Percentiles rank a stretch among this genome's conserved stretches.
These are phyloP conservation scores for Achaetomiella virescens DNA, from an alignment of 495 filamentous ascomycete genomes.

Conservation along the genomic window DNA sequence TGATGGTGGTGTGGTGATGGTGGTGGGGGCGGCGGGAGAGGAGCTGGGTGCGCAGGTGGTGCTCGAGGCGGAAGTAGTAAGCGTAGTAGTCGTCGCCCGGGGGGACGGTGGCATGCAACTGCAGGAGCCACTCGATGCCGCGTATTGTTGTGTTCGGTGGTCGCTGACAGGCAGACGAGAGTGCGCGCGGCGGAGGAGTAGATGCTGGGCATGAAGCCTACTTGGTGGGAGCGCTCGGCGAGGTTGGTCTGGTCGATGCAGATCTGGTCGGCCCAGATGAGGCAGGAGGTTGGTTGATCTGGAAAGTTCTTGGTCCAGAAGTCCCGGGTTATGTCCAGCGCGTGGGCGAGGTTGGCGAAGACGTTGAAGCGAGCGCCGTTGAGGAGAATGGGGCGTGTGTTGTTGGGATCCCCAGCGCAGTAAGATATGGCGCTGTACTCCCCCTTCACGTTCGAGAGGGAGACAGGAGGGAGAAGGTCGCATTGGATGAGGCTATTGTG, in stretches of 20 bases:
- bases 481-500: background rate
- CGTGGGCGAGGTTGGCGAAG: conserved; percentile 20
- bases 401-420: no score
- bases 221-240: background rate
- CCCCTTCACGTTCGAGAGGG: no score
- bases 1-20: no score
- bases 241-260: background rate
- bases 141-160: background rate
- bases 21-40: background rate
- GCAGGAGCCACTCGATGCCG: conserved; percentile 2
- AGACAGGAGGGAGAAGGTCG: no score
- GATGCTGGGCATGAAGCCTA: background rate
- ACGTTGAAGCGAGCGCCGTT: conserved; percentile 15
- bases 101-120: background rate
- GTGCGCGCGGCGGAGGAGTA: background rate
- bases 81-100: conserved; percentile 4
- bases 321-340: conserved; percentile 14
- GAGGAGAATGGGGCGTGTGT: conserved; percentile 9
- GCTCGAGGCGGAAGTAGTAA: conserved; percentile 3
- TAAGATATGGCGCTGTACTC: no score
- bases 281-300: background rate
- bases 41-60: background rate
- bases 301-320: conserved; percentile 7
- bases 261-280: background rate
- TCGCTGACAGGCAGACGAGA: conserved; percentile 13